Percentiles rank a stretch among this genome's conserved stretches.
These are phyloP conservation scores for Spinacia oleracea DNA, from an alignment of 179 eudicot genomes.

Conservation along the genomic window DNA sequence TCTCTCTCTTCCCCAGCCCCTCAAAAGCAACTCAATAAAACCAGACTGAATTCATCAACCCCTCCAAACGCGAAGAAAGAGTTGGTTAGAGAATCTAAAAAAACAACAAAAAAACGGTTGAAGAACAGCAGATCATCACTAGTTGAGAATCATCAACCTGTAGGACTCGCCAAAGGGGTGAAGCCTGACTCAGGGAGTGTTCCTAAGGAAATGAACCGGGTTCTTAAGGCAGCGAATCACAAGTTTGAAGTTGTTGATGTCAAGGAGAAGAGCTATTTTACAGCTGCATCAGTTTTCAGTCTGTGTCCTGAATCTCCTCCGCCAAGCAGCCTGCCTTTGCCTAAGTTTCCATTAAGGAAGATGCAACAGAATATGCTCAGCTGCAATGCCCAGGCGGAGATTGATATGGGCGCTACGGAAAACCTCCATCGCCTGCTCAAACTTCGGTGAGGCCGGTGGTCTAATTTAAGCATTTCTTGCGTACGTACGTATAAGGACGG, in stretches of 20 bases:
- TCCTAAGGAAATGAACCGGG: neutral
- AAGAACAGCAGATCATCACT: neutral
- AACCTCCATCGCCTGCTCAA: conserved; percentile 47
- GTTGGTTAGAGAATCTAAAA: neutral
- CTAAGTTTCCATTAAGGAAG: conserved; percentile 48
- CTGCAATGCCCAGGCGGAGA: conserved; percentile 34
- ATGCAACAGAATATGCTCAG: conserved; percentile 31
- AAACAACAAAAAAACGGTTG: neutral
- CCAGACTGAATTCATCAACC: neutral
- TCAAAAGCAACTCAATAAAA: conserved; percentile 1
- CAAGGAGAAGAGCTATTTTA: conserved; percentile 14
- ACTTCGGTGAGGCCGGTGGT: conserved; percentile 24
- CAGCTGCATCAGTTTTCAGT: conserved; percentile 24
- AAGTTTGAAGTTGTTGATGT: neutral
- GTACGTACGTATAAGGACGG: too few species aligned
- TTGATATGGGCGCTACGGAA: conserved; percentile 41
- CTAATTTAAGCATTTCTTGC: neutral
- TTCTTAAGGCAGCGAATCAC: neutral
- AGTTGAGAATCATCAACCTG: neutral
- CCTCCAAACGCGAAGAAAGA: neutral
- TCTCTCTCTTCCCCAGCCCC: conserved; percentile 1
- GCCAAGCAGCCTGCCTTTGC: conserved; percentile 74
- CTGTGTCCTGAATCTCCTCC: conserved; percentile 63
- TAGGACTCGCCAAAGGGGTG: too few species aligned
- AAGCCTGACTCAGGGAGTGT: neutral